A percentile compares a stretch with the other conserved stretches of the same genome.
Evolutionary conservation across 2,329 filamentous ascomycete species (phyloP).

Genomic region (Exophiala alcalophila): DNA sequence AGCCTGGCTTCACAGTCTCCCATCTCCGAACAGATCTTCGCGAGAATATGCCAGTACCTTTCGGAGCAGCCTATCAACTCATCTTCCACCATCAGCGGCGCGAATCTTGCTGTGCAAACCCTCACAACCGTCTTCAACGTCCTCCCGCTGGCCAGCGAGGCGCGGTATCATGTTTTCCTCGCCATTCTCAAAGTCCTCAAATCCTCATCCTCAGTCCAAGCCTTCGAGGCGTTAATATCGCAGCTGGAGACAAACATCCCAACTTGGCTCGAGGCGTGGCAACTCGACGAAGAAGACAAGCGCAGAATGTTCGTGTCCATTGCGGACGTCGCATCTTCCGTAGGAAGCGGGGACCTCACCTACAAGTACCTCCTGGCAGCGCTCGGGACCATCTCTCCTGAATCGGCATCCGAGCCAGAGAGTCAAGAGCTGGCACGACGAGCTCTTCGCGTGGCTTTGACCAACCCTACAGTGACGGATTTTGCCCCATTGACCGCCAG

Average conservation of each 20-base stretch:
- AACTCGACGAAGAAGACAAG: constrained; percentile 74
- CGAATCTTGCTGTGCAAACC: constrained; percentile 81
- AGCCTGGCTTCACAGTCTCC: constrained; percentile 86
- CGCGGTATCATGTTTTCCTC: constrained; percentile 86
- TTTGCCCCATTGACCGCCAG: constrained; percentile 69
- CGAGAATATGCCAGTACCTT: constrained; percentile 84
- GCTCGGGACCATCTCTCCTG: constrained; percentile 68
- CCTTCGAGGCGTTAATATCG: constrained; percentile 79
- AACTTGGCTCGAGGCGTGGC: constrained; percentile 79
- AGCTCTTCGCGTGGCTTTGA: constrained; percentile 65
- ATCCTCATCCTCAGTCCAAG: constrained; percentile 62
- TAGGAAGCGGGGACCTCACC: constrained; percentile 72
- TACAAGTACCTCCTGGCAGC: constrained; percentile 73
- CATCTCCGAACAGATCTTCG: constrained; percentile 80
- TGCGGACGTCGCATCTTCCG: constrained; percentile 73
- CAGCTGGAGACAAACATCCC: constrained; percentile 77
- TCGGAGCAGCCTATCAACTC: constrained; percentile 71
- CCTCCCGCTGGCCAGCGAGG: constrained; percentile 69
- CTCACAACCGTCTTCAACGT: constrained; percentile 97
- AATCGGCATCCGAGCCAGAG: constrained; percentile 50
- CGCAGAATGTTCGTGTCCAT: constrained; percentile 82
- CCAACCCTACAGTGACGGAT: constrained; percentile 65
- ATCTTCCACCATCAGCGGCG: constrained; percentile 81
- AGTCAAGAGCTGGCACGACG: constrained; percentile 60
- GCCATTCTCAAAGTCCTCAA: constrained; percentile 83